Evolutionary conservation across 768 basidiomycete genomes (phyloP).

Genomic region (Tulasnella sp.): DNA sequence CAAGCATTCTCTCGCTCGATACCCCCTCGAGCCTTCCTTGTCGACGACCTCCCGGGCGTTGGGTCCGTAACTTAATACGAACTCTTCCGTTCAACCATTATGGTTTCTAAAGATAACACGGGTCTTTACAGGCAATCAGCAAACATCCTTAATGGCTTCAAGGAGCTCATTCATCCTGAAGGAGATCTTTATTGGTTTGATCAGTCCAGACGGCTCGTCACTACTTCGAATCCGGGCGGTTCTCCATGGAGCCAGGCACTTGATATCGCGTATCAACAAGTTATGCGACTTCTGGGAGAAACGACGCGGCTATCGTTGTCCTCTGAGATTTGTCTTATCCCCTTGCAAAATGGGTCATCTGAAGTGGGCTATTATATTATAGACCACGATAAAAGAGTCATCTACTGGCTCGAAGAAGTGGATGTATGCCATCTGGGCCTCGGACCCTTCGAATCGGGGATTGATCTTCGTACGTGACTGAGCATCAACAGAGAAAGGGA

Average conservation of each 20-base stretch:
- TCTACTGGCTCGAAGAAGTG: conserved; percentile 1
- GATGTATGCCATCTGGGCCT: neutral
- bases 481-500: too few relatives aligned
- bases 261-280: neutral
- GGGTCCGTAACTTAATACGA: neutral
- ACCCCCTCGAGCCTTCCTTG: neutral
- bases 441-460: neutral
- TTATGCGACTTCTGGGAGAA: neutral
- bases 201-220: neutral
- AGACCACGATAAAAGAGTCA: neutral
- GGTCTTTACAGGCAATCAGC: neutral
- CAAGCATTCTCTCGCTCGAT: neutral
- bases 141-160: neutral
- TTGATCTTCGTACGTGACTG: neutral
- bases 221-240: neutral
- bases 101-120: neutral
- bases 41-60: neutral
- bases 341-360: too few relatives aligned
- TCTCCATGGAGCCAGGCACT: neutral
- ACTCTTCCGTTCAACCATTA: neutral
- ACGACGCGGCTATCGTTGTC: neutral
- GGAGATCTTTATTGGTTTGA: neutral
- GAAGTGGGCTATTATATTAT: neutral
- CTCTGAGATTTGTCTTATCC: neutral
- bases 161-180: neutral